These are phyloP conservation scores for Candida pseudoglaebosa DNA, from an alignment of 805 yeast genomes.

Conservation along the genomic window DNA sequence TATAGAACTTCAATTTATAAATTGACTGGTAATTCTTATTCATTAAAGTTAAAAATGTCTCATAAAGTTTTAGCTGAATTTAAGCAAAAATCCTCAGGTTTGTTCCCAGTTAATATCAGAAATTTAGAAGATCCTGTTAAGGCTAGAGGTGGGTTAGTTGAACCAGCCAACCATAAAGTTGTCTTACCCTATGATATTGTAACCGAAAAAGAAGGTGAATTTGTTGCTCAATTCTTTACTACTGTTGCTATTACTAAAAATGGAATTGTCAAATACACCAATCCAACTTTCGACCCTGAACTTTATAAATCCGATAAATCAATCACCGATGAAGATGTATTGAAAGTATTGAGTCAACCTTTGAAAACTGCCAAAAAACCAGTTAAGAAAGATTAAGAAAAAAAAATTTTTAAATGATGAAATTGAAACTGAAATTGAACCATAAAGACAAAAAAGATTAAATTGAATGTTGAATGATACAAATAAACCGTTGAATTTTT, in stretches of 20 bases:
- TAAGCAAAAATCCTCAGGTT: slow-evolving; percentile 53
- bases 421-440: not conserved
- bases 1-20: slow-evolving; percentile 68
- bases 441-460: not conserved
- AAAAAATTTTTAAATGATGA: not conserved
- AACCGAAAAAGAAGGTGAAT: slow-evolving; percentile 63
- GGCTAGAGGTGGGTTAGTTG: slow-evolving; percentile 70
- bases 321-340: slow-evolving; percentile 48
- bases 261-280: slow-evolving; percentile 63
- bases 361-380: slow-evolving; percentile 48
- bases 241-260: slow-evolving; percentile 73
- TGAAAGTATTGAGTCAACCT: slow-evolving; percentile 45
- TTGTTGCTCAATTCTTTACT: slow-evolving; percentile 67
- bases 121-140: slow-evolving; percentile 65
- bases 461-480: too few species aligned
- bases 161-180: slow-evolving; percentile 64
- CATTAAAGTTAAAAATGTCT: slow-evolving; percentile 68
- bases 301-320: slow-evolving; percentile 54
- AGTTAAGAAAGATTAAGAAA: slow-evolving; percentile 20
- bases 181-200: slow-evolving; percentile 65
- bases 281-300: slow-evolving; percentile 47
- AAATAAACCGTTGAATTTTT: too few species aligned
- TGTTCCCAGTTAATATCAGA: slow-evolving; percentile 66
- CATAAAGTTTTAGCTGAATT: slow-evolving; percentile 63
- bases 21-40: slow-evolving; percentile 64